Base-by-base conservation (phyloP, 169 alveolate genomes). In the Plasmodium sp. region DNA sequence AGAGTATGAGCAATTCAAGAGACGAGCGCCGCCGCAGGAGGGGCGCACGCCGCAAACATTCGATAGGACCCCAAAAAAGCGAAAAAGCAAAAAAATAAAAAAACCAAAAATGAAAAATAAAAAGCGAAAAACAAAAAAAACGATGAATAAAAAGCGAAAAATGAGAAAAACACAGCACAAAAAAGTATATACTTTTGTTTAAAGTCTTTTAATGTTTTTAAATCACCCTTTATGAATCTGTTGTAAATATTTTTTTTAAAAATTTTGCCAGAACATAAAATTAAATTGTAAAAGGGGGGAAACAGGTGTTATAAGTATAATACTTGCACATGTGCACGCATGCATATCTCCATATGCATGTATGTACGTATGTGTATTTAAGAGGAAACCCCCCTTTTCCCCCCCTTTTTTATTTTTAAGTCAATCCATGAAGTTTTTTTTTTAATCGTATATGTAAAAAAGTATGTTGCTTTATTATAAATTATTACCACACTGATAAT, bases 141-240 rank as follows among this genome's bases (percentile, higher is more conserved):
- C 14, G 10, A 16, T 45, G 36, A 31, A 81, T 27, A 82, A 82
- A 82, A 82, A 39, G 62, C 36, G 58, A 81, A 81, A 81, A 81
- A 81, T 48, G 31, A 12, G 34, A 81, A 43, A 81, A 81, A n/a
- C 14, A n/a, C 34, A 81, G 36, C 54, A 81, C 10, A 82, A 82
- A 82, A 82, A 39, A 14, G 16, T n/a, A 80, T n/a, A 67, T 18
- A 67, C 39, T 2, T 2, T 67, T 67, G 77, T 67, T 67, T 67
- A 67, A 67, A 67, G 77, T 31, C 43, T 67, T 67, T 22, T 81
- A 43, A 33, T 81, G 74, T 81, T 81, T 81, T 43, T 81, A 48
- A 81, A 81, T 48, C 67, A 39, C 56, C 33, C 12, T 62, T 58
- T 83, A 56, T 83, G 58, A 36, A 56, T 48, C 14, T 34, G 74